phyloP scores from a whole-genome alignment of 441 rosid genomes.

The Euphorbia corollata region DNA sequence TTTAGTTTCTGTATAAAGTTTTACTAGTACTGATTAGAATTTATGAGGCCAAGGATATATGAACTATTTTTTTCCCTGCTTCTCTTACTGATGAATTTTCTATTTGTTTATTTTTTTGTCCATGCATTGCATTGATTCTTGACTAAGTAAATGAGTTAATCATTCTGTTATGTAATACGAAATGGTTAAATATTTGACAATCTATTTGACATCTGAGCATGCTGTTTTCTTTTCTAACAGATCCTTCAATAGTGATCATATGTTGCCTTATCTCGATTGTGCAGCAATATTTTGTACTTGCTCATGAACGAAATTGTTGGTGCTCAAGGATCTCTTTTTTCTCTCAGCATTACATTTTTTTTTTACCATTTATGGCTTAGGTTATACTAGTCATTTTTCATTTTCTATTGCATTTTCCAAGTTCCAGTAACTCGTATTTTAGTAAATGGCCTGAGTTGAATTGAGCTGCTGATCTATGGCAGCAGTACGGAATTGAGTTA shows the following conservation, averaged over 20 bases:
- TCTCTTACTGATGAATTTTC: not conserved
- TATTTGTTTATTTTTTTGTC: not conserved
- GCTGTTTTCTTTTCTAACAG: not conserved
- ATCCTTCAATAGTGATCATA: not conserved
- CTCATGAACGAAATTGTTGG: not conserved
- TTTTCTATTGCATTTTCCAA: not conserved
- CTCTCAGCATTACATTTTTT: not conserved
- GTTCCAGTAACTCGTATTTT: not conserved
- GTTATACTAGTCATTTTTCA: not conserved
- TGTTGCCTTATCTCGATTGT: too few species aligned
- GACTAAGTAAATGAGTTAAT: not conserved
- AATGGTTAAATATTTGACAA: not conserved
- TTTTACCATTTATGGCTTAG: too few species aligned
- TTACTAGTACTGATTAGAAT: not conserved
- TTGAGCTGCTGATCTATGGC: not conserved
- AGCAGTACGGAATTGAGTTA: too few species aligned
- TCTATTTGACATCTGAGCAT: not conserved
- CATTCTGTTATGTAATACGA: not conserved
- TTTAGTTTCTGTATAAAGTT: not conserved
- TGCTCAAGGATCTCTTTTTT: not conserved
- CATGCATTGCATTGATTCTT: not conserved
- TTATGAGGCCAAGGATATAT: not conserved
- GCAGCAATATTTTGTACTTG: not conserved
- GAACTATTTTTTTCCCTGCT: too few species aligned
- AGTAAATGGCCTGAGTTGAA: not conserved